These are phyloP conservation scores for Kodamaea plutei DNA, from an alignment of 1,139 yeast genomes.

Conservation along the genomic window DNA sequence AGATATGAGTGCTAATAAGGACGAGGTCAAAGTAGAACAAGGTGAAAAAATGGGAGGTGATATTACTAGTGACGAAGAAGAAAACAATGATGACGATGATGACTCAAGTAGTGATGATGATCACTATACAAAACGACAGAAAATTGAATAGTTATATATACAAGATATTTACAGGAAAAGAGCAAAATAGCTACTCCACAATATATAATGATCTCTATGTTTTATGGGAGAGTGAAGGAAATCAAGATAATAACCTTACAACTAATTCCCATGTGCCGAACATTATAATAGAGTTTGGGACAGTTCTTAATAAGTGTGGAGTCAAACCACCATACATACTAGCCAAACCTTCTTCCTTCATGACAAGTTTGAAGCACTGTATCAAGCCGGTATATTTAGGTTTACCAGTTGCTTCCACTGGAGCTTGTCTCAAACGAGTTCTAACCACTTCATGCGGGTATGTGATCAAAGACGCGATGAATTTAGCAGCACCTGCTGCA, in stretches of 20 bases:
- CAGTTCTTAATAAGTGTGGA: slow-evolving; percentile 93
- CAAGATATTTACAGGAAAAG: slow-evolving; percentile 4
- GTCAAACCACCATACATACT: slow-evolving; percentile 98
- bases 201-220: no score
- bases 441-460: slow-evolving; percentile 98
- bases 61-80: slow-evolving; percentile 6
- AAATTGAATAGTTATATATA: no score
- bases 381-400: slow-evolving; percentile 87
- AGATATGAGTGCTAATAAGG: slow-evolving; percentile 2
- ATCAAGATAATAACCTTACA: slow-evolving; percentile 56
- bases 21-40: slow-evolving; percentile 2
- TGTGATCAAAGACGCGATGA: slow-evolving; percentile 85
- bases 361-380: slow-evolving; percentile 77
- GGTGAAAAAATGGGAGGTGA: slow-evolving; percentile 4
- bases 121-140: slow-evolving; percentile 2
- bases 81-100: slow-evolving; percentile 1
- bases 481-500: slow-evolving; percentile 95
- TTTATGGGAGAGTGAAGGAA: no score
- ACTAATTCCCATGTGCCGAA: slow-evolving; percentile 99
- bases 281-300: slow-evolving; percentile 97
- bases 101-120: slow-evolving; percentile 1
- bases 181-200: slow-evolving; percentile 6
- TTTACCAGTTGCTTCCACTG: slow-evolving; percentile 64
- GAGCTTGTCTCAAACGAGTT: slow-evolving; percentile 94
- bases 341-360: slow-evolving; percentile 86